Evolutionary conservation across 2,329 filamentous ascomycete genomes (phyloP).

Genomic region (Clathrospora elynae): DNA sequence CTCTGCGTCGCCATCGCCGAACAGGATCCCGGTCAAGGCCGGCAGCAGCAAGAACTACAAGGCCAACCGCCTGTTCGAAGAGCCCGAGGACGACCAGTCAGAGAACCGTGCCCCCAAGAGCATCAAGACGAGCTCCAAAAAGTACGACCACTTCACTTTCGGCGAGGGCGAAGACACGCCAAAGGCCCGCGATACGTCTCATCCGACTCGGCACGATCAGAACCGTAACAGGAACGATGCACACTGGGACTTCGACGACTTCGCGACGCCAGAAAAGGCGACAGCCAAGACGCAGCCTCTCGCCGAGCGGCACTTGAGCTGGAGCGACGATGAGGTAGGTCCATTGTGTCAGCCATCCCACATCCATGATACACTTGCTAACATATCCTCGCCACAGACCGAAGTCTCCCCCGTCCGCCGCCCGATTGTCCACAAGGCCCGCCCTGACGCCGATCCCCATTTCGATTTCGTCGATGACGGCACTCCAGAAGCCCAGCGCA

Average conservation of each 20-base stretch:
- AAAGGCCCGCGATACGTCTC: slow-evolving; percentile 55
- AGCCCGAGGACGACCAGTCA: slow-evolving; percentile 57
- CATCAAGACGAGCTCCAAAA: slow-evolving; percentile 72
- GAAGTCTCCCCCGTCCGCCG: slow-evolving; percentile 64
- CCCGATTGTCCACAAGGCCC: slow-evolving; percentile 67
- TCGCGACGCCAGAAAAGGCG: slow-evolving; percentile 79
- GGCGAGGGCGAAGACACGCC: slow-evolving; percentile 61
- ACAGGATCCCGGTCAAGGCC: slow-evolving; percentile 51
- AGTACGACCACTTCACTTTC: slow-evolving; percentile 86
- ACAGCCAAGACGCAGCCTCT: slow-evolving; percentile 67
- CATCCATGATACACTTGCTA: slow-evolving; percentile 18
- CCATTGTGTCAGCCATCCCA: slow-evolving; percentile 17
- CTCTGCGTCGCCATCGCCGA: slow-evolving; percentile 47
- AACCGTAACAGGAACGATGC: slow-evolving; percentile 12
- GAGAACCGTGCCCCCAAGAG: slow-evolving; percentile 35
- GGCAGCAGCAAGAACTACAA: slow-evolving; percentile 59
- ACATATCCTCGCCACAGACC: slow-evolving; percentile 50
- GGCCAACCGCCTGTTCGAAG: slow-evolving; percentile 62
- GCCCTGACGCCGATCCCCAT: slow-evolving; percentile 79
- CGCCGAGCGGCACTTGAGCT: slow-evolving; percentile 75
- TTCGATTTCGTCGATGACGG: slow-evolving; percentile 83
- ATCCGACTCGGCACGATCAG: slow-evolving; percentile 52
- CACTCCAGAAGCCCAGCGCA: slow-evolving; percentile 59
- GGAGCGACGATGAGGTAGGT: slow-evolving; percentile 70
- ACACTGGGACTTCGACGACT: slow-evolving; percentile 89